Evolutionary conservation across 2,329 filamentous ascomycete species (phyloP).

Genomic region (Botryotinia narcissicola): DNA sequence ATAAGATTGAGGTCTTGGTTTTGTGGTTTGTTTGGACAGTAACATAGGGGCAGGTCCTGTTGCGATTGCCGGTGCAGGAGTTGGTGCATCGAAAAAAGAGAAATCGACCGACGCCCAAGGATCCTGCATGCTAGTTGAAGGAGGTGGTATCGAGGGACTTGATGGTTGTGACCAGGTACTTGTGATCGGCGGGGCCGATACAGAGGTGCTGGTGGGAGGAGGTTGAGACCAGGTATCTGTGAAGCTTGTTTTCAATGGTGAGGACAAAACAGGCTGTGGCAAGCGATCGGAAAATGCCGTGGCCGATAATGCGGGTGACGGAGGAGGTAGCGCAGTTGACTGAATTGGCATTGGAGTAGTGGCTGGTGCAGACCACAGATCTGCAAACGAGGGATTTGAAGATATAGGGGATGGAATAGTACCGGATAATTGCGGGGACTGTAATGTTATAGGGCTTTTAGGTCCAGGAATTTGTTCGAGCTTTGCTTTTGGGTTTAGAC

Average conservation of each 20-base stretch:
- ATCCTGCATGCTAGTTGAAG: slow-evolving; percentile 26
- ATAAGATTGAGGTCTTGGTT: slow-evolving; percentile 9
- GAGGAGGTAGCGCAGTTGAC: not conserved
- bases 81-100: slow-evolving; percentile 39
- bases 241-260: not conserved
- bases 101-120: slow-evolving; percentile 41
- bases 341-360: not conserved
- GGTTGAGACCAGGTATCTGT: slow-evolving; percentile 8
- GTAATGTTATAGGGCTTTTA: not conserved
- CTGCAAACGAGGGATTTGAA: not conserved
- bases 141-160: not conserved
- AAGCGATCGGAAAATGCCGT: not conserved
- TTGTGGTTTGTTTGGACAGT: slow-evolving; percentile 5
- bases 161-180: not conserved
- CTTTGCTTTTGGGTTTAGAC: slow-evolving; percentile 15
- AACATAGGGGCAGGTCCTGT: not conserved
- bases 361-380: not conserved
- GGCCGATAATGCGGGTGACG: not conserved
- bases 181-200: not conserved
- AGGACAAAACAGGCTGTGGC: not conserved
- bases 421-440: not conserved
- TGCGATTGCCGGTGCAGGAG: not conserved
- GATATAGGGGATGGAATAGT: not conserved
- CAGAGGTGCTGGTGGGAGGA: not conserved
- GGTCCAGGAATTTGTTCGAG: not conserved